Evolutionary conservation across 495 filamentous ascomycete genomes (phyloP).

Genomic region (Lepidopterella palustris): DNA sequence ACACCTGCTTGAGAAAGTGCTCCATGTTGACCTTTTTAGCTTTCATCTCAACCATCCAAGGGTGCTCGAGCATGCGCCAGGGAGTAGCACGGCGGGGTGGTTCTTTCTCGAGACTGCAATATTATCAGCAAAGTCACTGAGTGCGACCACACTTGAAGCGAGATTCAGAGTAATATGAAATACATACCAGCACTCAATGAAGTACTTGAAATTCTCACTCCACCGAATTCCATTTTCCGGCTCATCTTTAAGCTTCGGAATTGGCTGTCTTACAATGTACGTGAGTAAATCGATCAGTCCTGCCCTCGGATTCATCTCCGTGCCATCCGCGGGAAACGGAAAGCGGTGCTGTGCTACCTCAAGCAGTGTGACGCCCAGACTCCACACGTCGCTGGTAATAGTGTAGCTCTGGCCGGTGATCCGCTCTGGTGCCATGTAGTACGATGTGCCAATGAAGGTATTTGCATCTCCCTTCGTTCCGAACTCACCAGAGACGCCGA

Average conservation of each 20-base stretch:
- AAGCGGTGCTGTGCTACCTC: conserved; percentile 98
- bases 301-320: conserved; percentile 80
- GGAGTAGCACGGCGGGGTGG: conserved; percentile 77
- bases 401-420: conserved; percentile 97
- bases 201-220: conserved; percentile 97
- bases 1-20: conserved; percentile 83
- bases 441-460: conserved; percentile 97
- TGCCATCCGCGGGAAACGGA: conserved; percentile 94
- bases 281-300: conserved; percentile 91
- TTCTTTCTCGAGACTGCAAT: conserved; percentile 83
- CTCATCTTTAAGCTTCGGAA: conserved; percentile 94
- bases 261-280: conserved; percentile 93
- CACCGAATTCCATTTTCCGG: conserved; percentile 71
- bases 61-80: conserved; percentile 98
- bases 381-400: conserved; percentile 98
- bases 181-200: conserved; percentile 97
- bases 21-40: conserved; percentile 95
- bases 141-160: background rate
- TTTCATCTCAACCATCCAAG: conserved; percentile 95
- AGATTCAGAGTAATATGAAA: background rate
- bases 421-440: conserved; percentile 98
- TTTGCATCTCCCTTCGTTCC: conserved; percentile 98
- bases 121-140: conserved; percentile 18
- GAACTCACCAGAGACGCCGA: conserved; percentile 94
- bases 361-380: conserved; percentile 86